Percentiles rank a stretch among this genome's conserved stretches.
Conservation (phyloP, 2,329 filamentous ascomycete species). For the Fusarium sp. region DNA sequence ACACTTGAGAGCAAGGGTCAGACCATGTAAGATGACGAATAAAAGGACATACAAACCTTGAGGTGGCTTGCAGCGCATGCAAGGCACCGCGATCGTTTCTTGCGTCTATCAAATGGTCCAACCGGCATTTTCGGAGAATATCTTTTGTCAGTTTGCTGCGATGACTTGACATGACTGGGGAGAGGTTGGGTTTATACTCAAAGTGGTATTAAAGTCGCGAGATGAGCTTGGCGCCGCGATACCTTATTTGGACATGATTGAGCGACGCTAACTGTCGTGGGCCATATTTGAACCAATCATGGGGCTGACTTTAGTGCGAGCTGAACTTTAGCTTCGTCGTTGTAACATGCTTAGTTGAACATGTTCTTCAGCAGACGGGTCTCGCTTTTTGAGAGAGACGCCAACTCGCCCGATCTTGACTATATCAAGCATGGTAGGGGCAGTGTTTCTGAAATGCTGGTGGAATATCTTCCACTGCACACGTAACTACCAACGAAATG, state of each 20-base stretch:
- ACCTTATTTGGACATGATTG: conserved; percentile 31
- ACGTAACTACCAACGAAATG: not conserved
- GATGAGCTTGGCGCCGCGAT: conserved; percentile 5
- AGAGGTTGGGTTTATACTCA: conserved; percentile 25
- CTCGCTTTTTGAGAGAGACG: not conserved
- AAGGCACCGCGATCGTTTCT: conserved; percentile 47
- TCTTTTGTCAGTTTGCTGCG: not conserved
- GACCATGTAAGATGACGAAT: not conserved
- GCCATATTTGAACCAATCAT: not conserved
- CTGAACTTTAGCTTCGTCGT: not conserved
- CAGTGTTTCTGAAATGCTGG: not conserved
- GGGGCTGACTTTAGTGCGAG: not conserved
- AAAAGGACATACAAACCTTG: conserved; percentile 40
- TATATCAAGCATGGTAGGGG: not conserved
- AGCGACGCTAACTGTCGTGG: conserved; percentile 38
- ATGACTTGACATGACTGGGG: not conserved
- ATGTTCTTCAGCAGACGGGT: not conserved
- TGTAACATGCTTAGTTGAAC: not conserved
- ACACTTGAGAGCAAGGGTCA: conserved; percentile 40
- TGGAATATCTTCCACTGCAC: not conserved
- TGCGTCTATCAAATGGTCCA: conserved; percentile 50
- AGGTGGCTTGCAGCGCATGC: conserved; percentile 48
- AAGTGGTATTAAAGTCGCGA: conserved; percentile 36
- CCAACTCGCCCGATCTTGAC: conserved; percentile 27
- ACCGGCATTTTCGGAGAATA: conserved; percentile 38